These are phyloP conservation scores for Fusarium fujikuroi DNA, from an alignment of 2,329 filamentous ascomycete species.

Conservation along the genomic window DNA sequence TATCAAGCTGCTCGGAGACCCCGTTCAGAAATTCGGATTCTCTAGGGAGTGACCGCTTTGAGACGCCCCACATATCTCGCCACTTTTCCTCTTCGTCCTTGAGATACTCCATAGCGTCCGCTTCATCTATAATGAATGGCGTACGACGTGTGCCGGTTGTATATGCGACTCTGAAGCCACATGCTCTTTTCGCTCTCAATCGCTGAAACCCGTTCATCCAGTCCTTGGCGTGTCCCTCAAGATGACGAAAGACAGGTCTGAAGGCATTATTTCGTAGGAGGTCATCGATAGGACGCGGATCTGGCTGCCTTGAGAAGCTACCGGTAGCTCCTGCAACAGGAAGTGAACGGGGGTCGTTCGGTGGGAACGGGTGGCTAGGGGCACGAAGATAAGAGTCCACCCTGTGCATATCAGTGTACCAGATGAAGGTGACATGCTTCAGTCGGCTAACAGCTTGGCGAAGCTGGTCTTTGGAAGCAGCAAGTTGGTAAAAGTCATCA, in stretches of 20 bases:
- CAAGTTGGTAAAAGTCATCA: neutral
- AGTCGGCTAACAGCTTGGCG: neutral
- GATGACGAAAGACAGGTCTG: rapidly evolving
- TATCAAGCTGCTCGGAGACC: neutral
- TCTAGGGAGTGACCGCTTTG: too few relatives aligned
- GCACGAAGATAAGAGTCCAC: too few relatives aligned
- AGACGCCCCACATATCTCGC: too few relatives aligned
- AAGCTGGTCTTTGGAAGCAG: neutral
- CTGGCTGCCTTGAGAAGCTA: neutral
- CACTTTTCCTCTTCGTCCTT: neutral
- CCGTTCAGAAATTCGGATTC: too few relatives aligned
- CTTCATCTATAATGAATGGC: neutral
- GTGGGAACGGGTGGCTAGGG: neutral
- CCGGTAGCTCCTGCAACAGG: neutral
- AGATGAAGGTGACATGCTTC: neutral
- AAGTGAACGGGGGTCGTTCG: neutral
- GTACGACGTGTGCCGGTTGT: rapidly evolving
- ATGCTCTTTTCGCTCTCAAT: neutral
- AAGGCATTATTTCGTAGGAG: too few relatives aligned
- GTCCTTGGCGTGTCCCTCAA: neutral
- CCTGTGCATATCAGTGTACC: too few relatives aligned
- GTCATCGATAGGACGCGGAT: neutral
- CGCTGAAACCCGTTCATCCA: neutral
- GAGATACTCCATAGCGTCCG: neutral
- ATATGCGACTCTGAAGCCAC: neutral